Percentiles rank a stretch among this genome's conserved stretches.
phyloP scores from a whole-genome alignment of 768 basidiomycete species.

The Clitopilus passeckerianus region DNA sequence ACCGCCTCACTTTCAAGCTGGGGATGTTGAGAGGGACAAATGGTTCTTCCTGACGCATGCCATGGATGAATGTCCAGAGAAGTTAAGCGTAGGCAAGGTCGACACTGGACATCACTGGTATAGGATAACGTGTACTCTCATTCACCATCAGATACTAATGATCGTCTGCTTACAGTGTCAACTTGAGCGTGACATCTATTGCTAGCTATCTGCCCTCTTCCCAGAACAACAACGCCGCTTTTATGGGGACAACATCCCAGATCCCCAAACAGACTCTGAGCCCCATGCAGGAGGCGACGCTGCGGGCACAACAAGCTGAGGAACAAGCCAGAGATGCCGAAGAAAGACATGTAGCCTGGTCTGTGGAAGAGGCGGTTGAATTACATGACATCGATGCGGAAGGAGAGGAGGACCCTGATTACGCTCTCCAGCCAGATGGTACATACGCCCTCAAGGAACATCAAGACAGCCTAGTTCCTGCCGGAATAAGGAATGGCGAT shows the following conservation, averaged over 20 bases:
- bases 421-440: conserved; percentile 29
- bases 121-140: conserved; percentile 9
- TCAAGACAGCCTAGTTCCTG: conserved; percentile 30
- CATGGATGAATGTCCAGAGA: conserved; percentile 68
- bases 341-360: conserved; percentile 63
- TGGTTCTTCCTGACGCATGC: conserved; percentile 83
- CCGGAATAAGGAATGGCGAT: conserved; percentile 53
- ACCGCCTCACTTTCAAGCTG: conserved; percentile 73
- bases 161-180: conserved; percentile 41
- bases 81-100: conserved; percentile 60
- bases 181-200: conserved; percentile 68
- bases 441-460: conserved; percentile 22
- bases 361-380: conserved; percentile 46
- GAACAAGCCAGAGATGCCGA: conserved; percentile 60
- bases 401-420: conserved; percentile 54
- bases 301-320: conserved; percentile 50
- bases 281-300: conserved; percentile 51
- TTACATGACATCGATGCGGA: conserved; percentile 50
- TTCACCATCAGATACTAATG: background rate
- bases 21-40: conserved; percentile 65
- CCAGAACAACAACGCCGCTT: conserved; percentile 50
- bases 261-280: conserved; percentile 34
- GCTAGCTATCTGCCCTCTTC: conserved; percentile 67
- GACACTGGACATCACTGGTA: conserved; percentile 75
- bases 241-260: conserved; percentile 42